phyloP scores from a whole-genome alignment of 108 stramenopile genomes.

The Aurantiochytrium sp. region DNA sequence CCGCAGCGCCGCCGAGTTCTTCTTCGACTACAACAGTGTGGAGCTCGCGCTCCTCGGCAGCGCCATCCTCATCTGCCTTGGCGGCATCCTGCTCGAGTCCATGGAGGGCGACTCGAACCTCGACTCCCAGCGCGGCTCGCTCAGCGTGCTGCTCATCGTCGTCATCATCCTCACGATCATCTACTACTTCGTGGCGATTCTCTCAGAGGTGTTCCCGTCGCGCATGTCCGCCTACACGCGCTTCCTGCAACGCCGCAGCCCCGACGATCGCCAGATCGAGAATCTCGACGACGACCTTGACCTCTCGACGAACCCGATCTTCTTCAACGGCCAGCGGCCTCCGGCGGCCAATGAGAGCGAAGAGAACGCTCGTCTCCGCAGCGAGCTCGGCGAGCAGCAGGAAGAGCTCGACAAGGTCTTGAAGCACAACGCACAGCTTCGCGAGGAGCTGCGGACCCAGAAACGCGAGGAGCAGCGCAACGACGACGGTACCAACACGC shows the following conservation, averaged over 20 bases:
- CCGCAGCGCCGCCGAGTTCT: neutral
- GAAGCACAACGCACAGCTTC: too few relatives aligned
- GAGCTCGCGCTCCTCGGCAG: slow-evolving; percentile 30
- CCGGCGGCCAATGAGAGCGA: too few relatives aligned
- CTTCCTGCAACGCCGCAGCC: neutral
- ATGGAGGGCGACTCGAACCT: neutral
- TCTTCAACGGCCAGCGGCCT: too few relatives aligned
- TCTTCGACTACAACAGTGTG: slow-evolving; percentile 46
- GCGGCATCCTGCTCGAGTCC: slow-evolving; percentile 38
- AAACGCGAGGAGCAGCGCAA: too few relatives aligned
- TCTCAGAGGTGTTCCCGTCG: neutral
- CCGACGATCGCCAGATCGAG: neutral
- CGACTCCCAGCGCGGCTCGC: neutral
- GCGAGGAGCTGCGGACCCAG: too few relatives aligned
- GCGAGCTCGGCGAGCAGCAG: too few relatives aligned
- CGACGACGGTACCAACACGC: too few relatives aligned
- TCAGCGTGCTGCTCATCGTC: neutral
- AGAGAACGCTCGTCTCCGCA: too few relatives aligned
- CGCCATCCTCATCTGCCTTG: slow-evolving; percentile 31
- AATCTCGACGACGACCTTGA: neutral
- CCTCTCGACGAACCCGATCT: neutral
- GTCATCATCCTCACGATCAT: neutral
- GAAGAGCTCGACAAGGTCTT: too few relatives aligned
- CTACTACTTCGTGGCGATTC: neutral
- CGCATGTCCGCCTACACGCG: too few relatives aligned